These are phyloP conservation scores for Colletotrichum abscissum DNA, from an alignment of 2,329 filamentous ascomycete genomes.

Conservation along the genomic window DNA sequence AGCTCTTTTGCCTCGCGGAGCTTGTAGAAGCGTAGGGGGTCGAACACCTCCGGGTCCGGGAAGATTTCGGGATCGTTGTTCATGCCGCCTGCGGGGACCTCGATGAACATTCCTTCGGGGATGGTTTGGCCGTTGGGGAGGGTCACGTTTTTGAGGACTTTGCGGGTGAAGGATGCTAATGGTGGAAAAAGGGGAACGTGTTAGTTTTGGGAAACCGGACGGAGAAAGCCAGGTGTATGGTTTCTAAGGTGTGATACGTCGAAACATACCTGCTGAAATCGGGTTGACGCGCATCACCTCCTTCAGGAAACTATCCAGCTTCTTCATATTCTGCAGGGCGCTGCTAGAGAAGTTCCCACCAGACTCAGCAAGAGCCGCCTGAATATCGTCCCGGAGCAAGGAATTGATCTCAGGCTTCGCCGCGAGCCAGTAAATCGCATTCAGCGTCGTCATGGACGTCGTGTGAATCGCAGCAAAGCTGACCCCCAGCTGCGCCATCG, in stretches of 20 bases:
- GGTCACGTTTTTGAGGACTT: slow-evolving; percentile 60
- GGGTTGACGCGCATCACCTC: slow-evolving; percentile 49
- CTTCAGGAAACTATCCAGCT: slow-evolving; percentile 54
- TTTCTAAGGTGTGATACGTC: background rate
- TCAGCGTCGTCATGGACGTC: slow-evolving; percentile 58
- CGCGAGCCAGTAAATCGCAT: slow-evolving; percentile 60
- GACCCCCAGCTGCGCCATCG: slow-evolving; percentile 54
- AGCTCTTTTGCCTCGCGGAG: slow-evolving; percentile 46
- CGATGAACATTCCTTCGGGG: slow-evolving; percentile 54
- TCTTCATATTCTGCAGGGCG: slow-evolving; percentile 50
- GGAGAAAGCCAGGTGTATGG: background rate
- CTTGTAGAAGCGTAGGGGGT: slow-evolving; percentile 60
- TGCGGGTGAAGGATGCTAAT: slow-evolving; percentile 59
- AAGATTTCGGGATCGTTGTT: slow-evolving; percentile 50
- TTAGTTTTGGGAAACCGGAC: background rate
- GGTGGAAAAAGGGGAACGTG: too few species aligned
- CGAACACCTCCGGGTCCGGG: slow-evolving; percentile 55
- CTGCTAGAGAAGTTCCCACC: slow-evolving; percentile 47
- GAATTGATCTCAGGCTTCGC: slow-evolving; percentile 61
- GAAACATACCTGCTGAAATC: slow-evolving; percentile 11
- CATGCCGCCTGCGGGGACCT: slow-evolving; percentile 51
- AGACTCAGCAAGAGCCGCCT: slow-evolving; percentile 48
- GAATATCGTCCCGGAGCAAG: slow-evolving; percentile 64
- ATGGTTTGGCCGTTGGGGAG: slow-evolving; percentile 65
- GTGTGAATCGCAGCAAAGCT: slow-evolving; percentile 65